Percentiles rank a stretch among this genome's conserved stretches.
phyloP scores from a whole-genome alignment of 495 filamentous ascomycete genomes.

The Xanthoparmelia taractica region DNA sequence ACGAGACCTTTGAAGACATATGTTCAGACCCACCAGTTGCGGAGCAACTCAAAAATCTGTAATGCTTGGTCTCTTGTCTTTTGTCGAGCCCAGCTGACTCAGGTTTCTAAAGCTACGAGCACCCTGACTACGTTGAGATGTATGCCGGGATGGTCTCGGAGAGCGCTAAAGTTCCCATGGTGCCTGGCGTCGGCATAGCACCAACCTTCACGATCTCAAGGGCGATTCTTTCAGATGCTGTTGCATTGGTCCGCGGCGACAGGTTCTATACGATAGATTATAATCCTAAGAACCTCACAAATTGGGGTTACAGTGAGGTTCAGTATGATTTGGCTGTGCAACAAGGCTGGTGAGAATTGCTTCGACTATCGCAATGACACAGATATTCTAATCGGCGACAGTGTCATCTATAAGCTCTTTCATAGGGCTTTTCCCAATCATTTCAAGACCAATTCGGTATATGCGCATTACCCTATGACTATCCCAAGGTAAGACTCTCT shows the following conservation, averaged over 20 bases:
- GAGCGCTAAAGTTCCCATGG: conserved; percentile 46
- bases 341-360: conserved; percentile 53
- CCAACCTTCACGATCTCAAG: conserved; percentile 51
- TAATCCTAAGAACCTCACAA: conserved; percentile 67
- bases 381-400: conserved; percentile 5
- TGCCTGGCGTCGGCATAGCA: conserved; percentile 47
- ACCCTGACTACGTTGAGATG: conserved; percentile 57
- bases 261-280: conserved; percentile 76
- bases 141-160: conserved; percentile 55
- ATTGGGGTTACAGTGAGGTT: conserved; percentile 67
- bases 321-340: conserved; percentile 65
- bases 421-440: conserved; percentile 70
- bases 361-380: neutral
- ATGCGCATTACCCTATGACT: conserved; percentile 84
- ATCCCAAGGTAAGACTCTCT: conserved; percentile 39
- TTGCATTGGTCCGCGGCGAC: conserved; percentile 77
- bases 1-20: conserved; percentile 55
- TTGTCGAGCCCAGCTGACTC: conserved; percentile 1
- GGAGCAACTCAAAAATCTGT: conserved; percentile 45
- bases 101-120: conserved; percentile 27
- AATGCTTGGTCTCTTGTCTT: conserved; percentile 24
- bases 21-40: conserved; percentile 53
- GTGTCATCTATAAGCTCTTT: conserved; percentile 76
- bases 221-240: conserved; percentile 72
- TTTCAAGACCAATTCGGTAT: conserved; percentile 73